Evolutionary conservation across 2,329 filamentous ascomycete genomes (phyloP).

Genomic region (Anthostomella pinea): DNA sequence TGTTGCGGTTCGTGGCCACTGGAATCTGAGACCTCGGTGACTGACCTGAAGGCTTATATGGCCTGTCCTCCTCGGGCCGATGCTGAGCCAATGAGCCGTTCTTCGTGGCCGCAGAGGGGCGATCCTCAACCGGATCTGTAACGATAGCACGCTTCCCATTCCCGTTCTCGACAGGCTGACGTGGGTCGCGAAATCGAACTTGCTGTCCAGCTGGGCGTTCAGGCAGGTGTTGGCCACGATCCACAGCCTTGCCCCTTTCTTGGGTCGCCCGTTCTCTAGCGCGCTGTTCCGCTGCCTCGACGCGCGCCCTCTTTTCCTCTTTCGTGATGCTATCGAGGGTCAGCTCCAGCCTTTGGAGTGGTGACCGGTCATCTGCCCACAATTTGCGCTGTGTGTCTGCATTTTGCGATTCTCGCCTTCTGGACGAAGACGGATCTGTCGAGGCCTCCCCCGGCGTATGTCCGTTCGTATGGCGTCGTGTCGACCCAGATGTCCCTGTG

Average conservation of each 20-base stretch:
- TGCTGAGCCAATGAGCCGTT: constrained; percentile 31
- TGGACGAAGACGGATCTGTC: constrained; percentile 25
- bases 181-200: constrained; percentile 32
- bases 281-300: constrained; percentile 76
- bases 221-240: constrained; percentile 13
- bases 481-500: constrained; percentile 20
- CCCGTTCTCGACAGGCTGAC: constrained; percentile 22
- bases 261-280: constrained; percentile 59
- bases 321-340: constrained; percentile 92
- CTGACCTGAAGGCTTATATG: constrained; percentile 27
- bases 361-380: constrained; percentile 80
- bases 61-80: constrained; percentile 30
- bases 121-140: constrained; percentile 23
- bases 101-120: constrained; percentile 23
- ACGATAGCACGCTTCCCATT: constrained; percentile 20
- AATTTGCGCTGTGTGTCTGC: constrained; percentile 47
- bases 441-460: constrained; percentile 23
- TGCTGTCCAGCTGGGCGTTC: constrained; percentile 28
- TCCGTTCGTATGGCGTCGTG: constrained; percentile 27
- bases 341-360: constrained; percentile 88
- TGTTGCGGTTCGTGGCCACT: constrained; percentile 23
- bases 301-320: constrained; percentile 85
- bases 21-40: constrained; percentile 29
- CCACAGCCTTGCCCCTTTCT: constrained; percentile 18
- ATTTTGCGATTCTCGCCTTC: constrained; percentile 37